Evolutionary conservation across 75 land plant genomes (phyloP).

Genomic region (Sequoiadendron giganteum): DNA sequence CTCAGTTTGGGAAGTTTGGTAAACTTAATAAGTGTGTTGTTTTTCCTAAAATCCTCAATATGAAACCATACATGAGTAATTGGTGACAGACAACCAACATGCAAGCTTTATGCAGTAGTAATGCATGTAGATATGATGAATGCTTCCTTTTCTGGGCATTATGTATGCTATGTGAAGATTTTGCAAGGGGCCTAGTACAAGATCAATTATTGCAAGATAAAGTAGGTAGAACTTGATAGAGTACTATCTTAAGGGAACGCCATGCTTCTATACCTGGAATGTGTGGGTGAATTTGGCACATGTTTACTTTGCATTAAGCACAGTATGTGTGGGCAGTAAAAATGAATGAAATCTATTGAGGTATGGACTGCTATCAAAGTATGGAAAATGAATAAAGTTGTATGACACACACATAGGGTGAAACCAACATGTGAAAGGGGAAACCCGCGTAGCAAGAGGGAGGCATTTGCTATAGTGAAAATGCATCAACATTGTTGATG

Average conservation of each 20-base stretch:
- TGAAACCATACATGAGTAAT: constrained; percentile 72
- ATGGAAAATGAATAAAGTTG: no score
- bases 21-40: constrained; percentile 77
- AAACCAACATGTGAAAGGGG: no score
- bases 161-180: constrained; percentile 83
- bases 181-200: constrained; percentile 72
- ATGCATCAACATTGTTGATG: no score
- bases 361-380: no score
- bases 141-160: constrained; percentile 91
- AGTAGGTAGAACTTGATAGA: constrained; percentile 63
- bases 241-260: constrained; percentile 76
- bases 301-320: no score
- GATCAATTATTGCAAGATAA: constrained; percentile 83
- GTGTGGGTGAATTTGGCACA: no score
- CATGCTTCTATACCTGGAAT: constrained; percentile 91
- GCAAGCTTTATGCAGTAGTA: constrained; percentile 83
- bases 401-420: no score
- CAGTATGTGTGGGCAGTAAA: no score
- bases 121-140: constrained; percentile 85
- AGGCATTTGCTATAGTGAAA: no score
- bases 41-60: constrained; percentile 69
- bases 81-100: constrained; percentile 58
- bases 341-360: no score
- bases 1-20: constrained; percentile 86
- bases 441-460: no score